Evolutionary conservation across 148 eudicot species (phyloP).

Genomic region (Vaccinium darrowii): DNA sequence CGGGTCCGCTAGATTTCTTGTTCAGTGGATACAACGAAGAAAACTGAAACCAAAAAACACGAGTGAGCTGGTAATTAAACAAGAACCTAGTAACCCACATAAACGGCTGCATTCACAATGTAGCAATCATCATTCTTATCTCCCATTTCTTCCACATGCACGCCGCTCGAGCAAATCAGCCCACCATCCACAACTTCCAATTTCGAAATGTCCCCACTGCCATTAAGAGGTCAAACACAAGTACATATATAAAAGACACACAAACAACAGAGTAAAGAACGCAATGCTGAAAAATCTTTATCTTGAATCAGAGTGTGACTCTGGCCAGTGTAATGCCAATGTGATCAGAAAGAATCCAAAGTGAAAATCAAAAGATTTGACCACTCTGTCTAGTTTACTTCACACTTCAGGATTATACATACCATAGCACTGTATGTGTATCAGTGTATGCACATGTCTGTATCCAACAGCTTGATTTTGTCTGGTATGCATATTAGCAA

Average conservation of each 20-base stretch:
- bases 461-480: neutral
- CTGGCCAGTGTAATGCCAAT: neutral
- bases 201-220: slow-evolving; percentile 70
- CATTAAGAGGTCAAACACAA: slow-evolving; percentile 14
- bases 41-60: slow-evolving; percentile 12
- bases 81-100: slow-evolving; percentile 68
- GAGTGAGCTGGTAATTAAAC: neutral
- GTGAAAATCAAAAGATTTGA: neutral
- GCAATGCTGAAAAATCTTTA: neutral
- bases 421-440: neutral
- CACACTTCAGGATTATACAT: neutral
- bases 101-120: slow-evolving; percentile 97
- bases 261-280: neutral
- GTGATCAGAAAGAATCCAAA: neutral
- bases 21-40: neutral
- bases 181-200: slow-evolving; percentile 95
- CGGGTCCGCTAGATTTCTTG: neutral
- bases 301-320: neutral
- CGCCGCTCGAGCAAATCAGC: slow-evolving; percentile 96
- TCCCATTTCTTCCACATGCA: slow-evolving; percentile 97
- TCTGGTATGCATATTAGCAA: neutral
- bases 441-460: neutral
- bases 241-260: neutral
- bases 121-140: slow-evolving; percentile 91
- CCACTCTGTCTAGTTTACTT: neutral